Evolutionary conservation across 345 rosid genomes (phyloP).

Genomic region (Psidium guajava): DNA sequence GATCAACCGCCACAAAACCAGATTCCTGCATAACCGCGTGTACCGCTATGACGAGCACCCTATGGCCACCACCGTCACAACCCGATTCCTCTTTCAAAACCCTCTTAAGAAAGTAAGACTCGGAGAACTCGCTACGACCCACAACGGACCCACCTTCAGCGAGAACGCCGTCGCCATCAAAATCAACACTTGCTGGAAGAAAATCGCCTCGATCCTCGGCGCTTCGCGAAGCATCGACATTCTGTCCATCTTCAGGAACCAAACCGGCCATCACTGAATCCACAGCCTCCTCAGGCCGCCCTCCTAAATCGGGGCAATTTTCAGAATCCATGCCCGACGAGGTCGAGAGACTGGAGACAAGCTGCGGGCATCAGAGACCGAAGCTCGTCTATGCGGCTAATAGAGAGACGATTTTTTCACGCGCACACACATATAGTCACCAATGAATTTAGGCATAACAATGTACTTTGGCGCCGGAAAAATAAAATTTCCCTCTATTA

Average conservation of each 20-base stretch:
- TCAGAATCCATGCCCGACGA: slow-evolving; percentile 13
- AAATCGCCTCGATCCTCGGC: not conserved
- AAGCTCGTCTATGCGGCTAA: slow-evolving; percentile 59
- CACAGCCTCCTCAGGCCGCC: not conserved
- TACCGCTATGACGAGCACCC: slow-evolving; percentile 37
- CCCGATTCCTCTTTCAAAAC: slow-evolving; percentile 38
- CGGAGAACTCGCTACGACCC: slow-evolving; percentile 19
- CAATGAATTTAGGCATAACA: too few relatives aligned
- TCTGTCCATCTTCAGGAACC: not conserved
- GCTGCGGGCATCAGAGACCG: slow-evolving; percentile 24
- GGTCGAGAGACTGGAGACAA: slow-evolving; percentile 45
- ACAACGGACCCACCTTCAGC: slow-evolving; percentile 4
- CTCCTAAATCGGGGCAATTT: not conserved
- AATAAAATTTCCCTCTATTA: too few relatives aligned
- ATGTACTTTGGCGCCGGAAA: too few relatives aligned
- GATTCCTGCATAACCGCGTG: slow-evolving; percentile 67
- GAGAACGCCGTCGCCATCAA: not conserved
- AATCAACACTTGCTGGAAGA: not conserved
- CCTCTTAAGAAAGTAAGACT: slow-evolving; percentile 50
- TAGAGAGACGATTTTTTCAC: slow-evolving; percentile 47
- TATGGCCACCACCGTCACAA: slow-evolving; percentile 19
- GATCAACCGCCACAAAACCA: slow-evolving; percentile 42
- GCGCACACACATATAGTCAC: too few relatives aligned
- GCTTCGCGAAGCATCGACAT: not conserved
- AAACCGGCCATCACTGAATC: not conserved